Percentiles rank a stretch among this genome's conserved stretches.
Evolutionary conservation across 1,139 yeast species (phyloP).

Genomic region (Starmera stellimalicola): DNA sequence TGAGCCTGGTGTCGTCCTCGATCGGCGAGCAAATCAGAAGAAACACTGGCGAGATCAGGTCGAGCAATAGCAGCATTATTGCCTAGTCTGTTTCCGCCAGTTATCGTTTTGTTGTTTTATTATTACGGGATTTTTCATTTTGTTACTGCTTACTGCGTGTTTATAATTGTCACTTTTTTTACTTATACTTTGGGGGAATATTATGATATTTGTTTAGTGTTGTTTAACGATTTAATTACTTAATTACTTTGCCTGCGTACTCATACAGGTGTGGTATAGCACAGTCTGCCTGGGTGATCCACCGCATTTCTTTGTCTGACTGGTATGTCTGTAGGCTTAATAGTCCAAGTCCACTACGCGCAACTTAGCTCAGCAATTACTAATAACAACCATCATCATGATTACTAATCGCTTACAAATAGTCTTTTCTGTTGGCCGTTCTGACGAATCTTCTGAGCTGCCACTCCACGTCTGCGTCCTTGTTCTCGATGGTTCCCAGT

Average conservation of each 20-base stretch:
- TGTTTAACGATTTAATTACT: no score
- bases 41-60: constrained; percentile 27
- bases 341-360: no score
- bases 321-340: no score
- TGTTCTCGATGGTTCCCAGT: constrained; percentile 86
- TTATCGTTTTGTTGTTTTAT: background rate
- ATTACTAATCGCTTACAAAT: constrained; percentile 35
- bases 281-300: background rate
- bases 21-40: constrained; percentile 31
- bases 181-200: no score
- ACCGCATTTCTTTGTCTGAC: background rate
- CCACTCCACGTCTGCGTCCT: constrained; percentile 99
- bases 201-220: no score
- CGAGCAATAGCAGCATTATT: constrained; percentile 10
- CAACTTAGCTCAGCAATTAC: no score
- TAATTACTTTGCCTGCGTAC: no score
- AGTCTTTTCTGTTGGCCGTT: constrained; percentile 92
- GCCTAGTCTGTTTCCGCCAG: constrained; percentile 1
- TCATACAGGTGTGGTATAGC: no score
- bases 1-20: constrained; percentile 23
- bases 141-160: no score
- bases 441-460: constrained; percentile 84
- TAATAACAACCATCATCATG: no score
- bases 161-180: no score
- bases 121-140: background rate